Percentiles rank a stretch among this genome's conserved stretches.
Conservation (phyloP, 106 monocot species). For the Amphibolis antarctica region DNA sequence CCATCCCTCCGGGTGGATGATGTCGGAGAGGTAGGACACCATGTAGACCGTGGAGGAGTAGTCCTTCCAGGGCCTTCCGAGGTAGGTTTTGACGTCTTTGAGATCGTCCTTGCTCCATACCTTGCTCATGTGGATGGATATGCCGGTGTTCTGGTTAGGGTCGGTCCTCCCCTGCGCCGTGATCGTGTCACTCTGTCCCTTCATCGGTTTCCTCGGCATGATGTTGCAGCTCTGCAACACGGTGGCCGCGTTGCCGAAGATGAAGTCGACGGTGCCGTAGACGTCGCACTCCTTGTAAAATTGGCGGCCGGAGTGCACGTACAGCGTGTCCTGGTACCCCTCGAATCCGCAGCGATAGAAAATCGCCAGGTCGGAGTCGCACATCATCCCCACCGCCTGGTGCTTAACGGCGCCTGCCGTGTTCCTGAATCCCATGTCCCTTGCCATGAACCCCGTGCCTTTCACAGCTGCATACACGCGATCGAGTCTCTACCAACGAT, state of each 20-base stretch:
- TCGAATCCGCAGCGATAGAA: constrained; percentile 5
- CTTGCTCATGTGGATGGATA: constrained; percentile 3
- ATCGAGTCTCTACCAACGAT: neutral
- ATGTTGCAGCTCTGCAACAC: constrained; percentile 15
- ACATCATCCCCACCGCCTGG: constrained; percentile 11
- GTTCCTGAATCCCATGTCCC: constrained; percentile 15
- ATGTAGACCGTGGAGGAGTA: constrained; percentile 15
- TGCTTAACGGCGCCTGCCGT: constrained; percentile 14
- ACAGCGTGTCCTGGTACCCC: constrained; percentile 17
- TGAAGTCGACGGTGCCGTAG: constrained; percentile 20
- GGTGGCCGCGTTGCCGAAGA: constrained; percentile 16
- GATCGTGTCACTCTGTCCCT: constrained; percentile 1
- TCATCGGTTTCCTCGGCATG: neutral
- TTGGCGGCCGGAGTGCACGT: constrained; percentile 11
- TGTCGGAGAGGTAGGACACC: neutral
- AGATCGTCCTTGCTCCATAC: constrained; percentile 1
- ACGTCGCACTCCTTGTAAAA: constrained; percentile 10
- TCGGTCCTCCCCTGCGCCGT: constrained; percentile 14
- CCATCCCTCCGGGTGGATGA: constrained; percentile 12
- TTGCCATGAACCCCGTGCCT: constrained; percentile 9
- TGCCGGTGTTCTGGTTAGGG: constrained; percentile 12
- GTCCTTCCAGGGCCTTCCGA: constrained; percentile 14
- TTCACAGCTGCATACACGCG: neutral
- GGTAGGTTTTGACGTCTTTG: neutral
- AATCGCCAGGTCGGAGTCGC: constrained; percentile 5